phyloP scores from a whole-genome alignment of 2,329 filamentous ascomycete species.

The Capronia epimyces region DNA sequence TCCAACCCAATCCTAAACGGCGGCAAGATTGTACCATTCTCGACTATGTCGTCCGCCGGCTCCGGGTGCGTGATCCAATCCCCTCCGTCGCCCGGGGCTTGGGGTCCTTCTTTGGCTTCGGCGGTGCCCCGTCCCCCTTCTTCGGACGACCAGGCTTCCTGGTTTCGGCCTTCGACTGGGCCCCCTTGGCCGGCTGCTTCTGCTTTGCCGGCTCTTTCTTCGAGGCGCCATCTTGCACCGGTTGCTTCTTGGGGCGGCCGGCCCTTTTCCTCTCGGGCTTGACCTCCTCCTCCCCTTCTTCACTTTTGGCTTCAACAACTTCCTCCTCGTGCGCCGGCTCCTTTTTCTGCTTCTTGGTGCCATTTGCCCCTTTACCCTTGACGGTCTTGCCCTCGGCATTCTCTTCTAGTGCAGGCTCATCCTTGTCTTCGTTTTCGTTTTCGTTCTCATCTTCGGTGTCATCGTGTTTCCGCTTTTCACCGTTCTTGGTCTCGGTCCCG shows the following conservation, averaged over 20 bases:
- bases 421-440: slow-evolving; percentile 32
- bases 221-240: neutral
- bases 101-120: slow-evolving; percentile 21
- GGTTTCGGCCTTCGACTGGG: slow-evolving; percentile 20
- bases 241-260: neutral
- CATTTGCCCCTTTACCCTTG: slow-evolving; percentile 20
- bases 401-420: slow-evolving; percentile 25
- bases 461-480: slow-evolving; percentile 36
- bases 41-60: slow-evolving; percentile 10
- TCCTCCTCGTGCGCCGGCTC: slow-evolving; percentile 11
- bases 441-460: slow-evolving; percentile 27
- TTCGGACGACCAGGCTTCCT: slow-evolving; percentile 31
- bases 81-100: slow-evolving; percentile 20
- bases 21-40: neutral
- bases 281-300: slow-evolving; percentile 4
- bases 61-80: slow-evolving; percentile 22
- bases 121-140: slow-evolving; percentile 39
- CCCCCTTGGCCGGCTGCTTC: slow-evolving; percentile 6
- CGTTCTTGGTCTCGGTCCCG: slow-evolving; percentile 23
- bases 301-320: slow-evolving; percentile 33
- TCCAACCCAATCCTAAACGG: neutral
- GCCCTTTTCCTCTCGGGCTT: slow-evolving; percentile 30
- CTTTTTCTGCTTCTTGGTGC: slow-evolving; percentile 23
- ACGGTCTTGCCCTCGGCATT: slow-evolving; percentile 41
- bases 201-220: slow-evolving; percentile 10